Evolutionary conservation across 108 stramenopile genomes (phyloP), one percentile per base, ranked within the genome.

Genomic region (Ochromonas danica): DNA sequence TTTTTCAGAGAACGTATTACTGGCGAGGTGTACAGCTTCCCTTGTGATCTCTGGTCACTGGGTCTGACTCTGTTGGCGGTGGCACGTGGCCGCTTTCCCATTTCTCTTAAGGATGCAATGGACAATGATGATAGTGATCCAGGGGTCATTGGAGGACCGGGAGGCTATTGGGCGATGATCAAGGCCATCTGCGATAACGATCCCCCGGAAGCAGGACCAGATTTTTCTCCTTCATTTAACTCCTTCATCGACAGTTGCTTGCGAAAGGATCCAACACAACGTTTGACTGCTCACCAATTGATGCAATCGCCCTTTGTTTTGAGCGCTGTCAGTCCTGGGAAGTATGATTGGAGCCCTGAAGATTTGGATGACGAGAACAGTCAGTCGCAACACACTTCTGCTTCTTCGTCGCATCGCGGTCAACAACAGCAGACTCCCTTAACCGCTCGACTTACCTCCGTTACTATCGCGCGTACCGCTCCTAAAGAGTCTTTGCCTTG

Each of bases 91-190:
- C 36, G 40, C 3, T 75, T 57, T 75, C 72, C 72, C 10, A 17
- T 75, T 42, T 75, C 72, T 42, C 40, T 3, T 75, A 3, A 28
- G 30, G 51, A 60, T 42, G 45, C 36, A 6, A 39, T 14, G 38
- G 40, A 57, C 38, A 36, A 60, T 75, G 30, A 31, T 33, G 38
- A 33, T 67, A 42, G 14, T 14, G 40, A 17, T 3, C n/a, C 17
- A 14, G 28, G 25, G 17, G 25, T 27, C 27, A 75, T 75, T 10
- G 72, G 27, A 27, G 72, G 72, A 14, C 45, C 43, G n/a, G 72
- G 72, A 14, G 72, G 72, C 3, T 75, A 75, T 60, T 75, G 72
- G 72, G 72, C 72, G 10, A 75, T 75, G 51, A 57, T 75, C 45
- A 45, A 75, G 31, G 72, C 72, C 51, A 75, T 75, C 63, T 67